phyloP scores from a whole-genome alignment of 805 yeast genomes.

The Zygosaccharomyces bisporus region DNA sequence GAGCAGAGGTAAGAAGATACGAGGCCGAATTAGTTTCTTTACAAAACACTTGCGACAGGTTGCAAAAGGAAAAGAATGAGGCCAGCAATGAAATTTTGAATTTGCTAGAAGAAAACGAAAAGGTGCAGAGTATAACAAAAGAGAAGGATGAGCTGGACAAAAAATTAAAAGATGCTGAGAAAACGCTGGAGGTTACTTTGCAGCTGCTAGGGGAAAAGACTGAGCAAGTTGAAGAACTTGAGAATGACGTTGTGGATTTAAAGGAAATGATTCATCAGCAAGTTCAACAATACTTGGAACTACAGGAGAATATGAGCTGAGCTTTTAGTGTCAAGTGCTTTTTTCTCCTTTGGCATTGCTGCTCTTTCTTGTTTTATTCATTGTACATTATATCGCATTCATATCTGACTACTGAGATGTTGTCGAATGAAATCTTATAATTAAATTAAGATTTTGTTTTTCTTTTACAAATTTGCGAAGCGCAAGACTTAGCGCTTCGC shows the following conservation, averaged over 20 bases:
- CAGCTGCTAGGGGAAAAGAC: constrained; percentile 81
- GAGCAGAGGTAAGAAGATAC: constrained; percentile 69
- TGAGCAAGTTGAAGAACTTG: constrained; percentile 78
- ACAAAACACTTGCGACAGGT: constrained; percentile 55
- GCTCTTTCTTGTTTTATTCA: no score
- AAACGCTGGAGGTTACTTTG: constrained; percentile 50
- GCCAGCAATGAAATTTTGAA: constrained; percentile 65
- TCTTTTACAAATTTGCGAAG: neutral
- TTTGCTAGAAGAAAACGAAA: constrained; percentile 53
- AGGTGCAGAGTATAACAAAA: constrained; percentile 35
- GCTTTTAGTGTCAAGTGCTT: no score
- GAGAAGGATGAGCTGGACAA: constrained; percentile 35
- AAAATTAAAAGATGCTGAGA: constrained; percentile 38
- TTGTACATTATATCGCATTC: neutral
- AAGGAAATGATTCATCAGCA: constrained; percentile 81
- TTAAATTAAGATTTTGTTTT: no score
- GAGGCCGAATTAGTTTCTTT: constrained; percentile 71
- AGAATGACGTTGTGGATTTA: constrained; percentile 83
- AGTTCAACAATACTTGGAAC: constrained; percentile 77
- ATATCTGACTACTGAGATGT: no score
- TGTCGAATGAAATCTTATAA: no score
- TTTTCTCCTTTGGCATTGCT: no score
- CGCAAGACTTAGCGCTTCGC: neutral
- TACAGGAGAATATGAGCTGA: constrained; percentile 45
- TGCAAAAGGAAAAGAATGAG: constrained; percentile 55